Conservation (phyloP, 352 stramenopile species). For the Phytophthora pinifolia region DNA sequence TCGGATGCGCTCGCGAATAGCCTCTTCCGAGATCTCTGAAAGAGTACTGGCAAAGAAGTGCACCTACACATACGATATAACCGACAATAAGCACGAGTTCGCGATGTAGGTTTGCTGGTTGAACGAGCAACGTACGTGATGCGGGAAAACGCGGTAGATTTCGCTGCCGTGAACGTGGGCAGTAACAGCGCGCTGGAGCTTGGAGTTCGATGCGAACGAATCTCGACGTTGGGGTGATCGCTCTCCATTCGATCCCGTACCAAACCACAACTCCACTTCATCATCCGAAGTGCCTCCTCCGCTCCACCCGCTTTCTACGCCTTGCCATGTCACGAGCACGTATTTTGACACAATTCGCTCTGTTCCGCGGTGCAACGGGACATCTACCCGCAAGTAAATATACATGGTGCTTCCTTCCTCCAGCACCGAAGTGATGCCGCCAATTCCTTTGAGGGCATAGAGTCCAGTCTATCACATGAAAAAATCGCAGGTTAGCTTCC, state of each 20-base stretch:
- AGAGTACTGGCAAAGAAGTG: conserved; percentile 84
- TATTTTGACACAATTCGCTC: conserved; percentile 88
- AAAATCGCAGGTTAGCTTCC: conserved; percentile 6
- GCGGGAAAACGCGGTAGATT: conserved; percentile 87
- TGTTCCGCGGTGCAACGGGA: conserved; percentile 79
- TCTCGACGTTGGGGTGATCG: conserved; percentile 36
- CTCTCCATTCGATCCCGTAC: conserved; percentile 44
- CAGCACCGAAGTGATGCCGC: conserved; percentile 70
- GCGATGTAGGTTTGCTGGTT: not conserved
- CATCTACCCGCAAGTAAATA: conserved; percentile 88
- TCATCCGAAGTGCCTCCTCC: conserved; percentile 73
- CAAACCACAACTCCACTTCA: conserved; percentile 62
- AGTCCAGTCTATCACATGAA: conserved; percentile 55
- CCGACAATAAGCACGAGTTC: not conserved
- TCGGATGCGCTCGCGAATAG: conserved; percentile 80
- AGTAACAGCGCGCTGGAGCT: conserved; percentile 77
- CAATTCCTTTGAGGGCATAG: conserved; percentile 82
- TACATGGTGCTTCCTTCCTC: conserved; percentile 86
- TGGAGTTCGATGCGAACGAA: conserved; percentile 65
- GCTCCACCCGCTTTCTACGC: conserved; percentile 44
- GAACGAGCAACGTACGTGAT: conserved; percentile 56
- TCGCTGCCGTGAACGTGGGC: conserved; percentile 82
- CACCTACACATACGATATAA: conserved; percentile 39
- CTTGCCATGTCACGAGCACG: conserved; percentile 86
- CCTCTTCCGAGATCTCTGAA: conserved; percentile 83